phyloP scores from a whole-genome alignment of 1,284 basidiomycete genomes.

The Ustilago curta region DNA sequence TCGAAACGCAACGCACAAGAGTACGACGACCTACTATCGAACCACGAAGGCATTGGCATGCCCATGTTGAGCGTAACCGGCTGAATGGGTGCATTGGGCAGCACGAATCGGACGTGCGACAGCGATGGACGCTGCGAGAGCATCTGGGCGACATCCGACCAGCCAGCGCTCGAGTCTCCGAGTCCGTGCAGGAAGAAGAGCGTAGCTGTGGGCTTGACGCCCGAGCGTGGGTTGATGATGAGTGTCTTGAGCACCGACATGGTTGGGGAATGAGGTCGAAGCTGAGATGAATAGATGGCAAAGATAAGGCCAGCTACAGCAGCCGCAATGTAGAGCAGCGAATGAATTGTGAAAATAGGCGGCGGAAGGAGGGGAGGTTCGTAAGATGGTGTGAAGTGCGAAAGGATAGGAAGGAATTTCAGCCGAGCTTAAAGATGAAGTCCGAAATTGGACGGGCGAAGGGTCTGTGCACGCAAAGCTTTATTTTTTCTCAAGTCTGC shows the following conservation, averaged over 20 bases:
- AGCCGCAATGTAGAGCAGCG: constrained; percentile 4
- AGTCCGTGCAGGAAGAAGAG: constrained; percentile 67
- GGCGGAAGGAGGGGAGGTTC: background rate
- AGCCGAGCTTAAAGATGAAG: background rate
- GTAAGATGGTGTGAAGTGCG: background rate
- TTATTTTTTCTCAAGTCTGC: background rate
- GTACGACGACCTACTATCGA: constrained; percentile 64
- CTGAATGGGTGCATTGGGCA: constrained; percentile 67
- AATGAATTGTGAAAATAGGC: constrained; percentile 7
- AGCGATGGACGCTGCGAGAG: constrained; percentile 63
- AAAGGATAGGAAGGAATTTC: background rate
- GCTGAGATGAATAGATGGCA: constrained; percentile 1
- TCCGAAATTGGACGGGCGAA: background rate
- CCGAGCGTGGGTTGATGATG: constrained; percentile 61
- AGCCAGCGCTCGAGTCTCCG: constrained; percentile 65
- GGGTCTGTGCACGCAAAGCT: constrained; percentile 15
- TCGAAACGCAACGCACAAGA: constrained; percentile 44
- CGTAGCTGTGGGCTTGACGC: constrained; percentile 61
- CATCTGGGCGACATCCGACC: constrained; percentile 67
- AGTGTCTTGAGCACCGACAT: constrained; percentile 65
- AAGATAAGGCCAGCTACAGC: constrained; percentile 18
- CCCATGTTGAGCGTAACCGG: constrained; percentile 68
- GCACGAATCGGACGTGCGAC: constrained; percentile 65
- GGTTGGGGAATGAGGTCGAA: constrained; percentile 7
- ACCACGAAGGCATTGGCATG: constrained; percentile 68